Base-by-base conservation (phyloP, 495 filamentous ascomycete species). In the Penicillium riverlandense region DNA sequence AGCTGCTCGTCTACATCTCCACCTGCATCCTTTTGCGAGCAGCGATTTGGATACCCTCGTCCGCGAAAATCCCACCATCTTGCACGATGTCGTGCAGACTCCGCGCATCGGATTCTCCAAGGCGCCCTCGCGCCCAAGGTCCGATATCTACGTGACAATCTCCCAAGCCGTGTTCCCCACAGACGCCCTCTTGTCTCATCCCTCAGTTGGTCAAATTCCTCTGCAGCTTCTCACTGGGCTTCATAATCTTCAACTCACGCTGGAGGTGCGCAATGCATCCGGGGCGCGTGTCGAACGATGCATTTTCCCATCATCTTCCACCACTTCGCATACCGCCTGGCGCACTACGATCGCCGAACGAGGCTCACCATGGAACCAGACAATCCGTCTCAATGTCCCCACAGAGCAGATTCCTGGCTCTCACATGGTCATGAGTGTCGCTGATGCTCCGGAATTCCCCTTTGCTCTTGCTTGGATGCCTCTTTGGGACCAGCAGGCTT, bases 21-120 rank as follows among this genome's bases (percentile, higher is more conserved):
- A 85, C 46, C 66, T 95, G 8, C 82, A 83, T 47, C 72, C 87
- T 6, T 96, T 96, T 58, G 72, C 76, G 16, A 70, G 77, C 44
- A 71, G 82, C 6, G 89, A 96, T 52, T 78, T 87, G 0, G 89
- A 90, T 50, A 70, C 65, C 2, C 76, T 99, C 28, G 82, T 97
- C 45, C 83, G 83, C 47, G 78, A 82, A 37, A 96, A 90, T 11
- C 94, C 91, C 8, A 97, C 92, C 0, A 67, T 94, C 6, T 78
- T 97, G 31, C 86, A 94, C 42, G 80, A 82, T 35, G 77, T 96
- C 44, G 74, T 74, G 47, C 83, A 82, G 51, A 91, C 90, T 6
- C 78, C 75, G 49, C 89, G 91, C 60, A 89, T 96, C 54, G 91
- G 89, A n/a, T 99, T 99, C 64, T 84, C 92, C 2, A 90, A 90